Conservation (phyloP, 2,329 filamentous ascomycete species). For the Nemania sp. region DNA sequence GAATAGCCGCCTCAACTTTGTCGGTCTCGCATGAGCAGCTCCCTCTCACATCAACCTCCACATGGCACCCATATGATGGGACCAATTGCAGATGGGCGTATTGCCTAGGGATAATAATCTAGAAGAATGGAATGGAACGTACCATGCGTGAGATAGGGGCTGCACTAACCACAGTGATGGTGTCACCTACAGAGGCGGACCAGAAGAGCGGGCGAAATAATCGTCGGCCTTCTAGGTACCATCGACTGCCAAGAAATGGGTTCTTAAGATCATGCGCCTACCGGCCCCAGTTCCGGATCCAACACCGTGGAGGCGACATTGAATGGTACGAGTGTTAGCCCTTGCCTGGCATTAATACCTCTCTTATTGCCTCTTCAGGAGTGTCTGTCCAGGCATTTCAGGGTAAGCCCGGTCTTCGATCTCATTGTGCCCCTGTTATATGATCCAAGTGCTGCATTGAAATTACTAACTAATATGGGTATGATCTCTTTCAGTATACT, state of each 20-base stretch:
- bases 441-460: too few species aligned
- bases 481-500: too few species aligned
- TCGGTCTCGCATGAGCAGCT: slow-evolving; percentile 6
- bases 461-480: too few species aligned
- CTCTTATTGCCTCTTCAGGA: background rate
- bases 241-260: background rate
- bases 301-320: background rate
- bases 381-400: background rate
- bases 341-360: background rate
- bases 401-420: background rate
- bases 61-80: too few species aligned
- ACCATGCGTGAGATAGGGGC: background rate
- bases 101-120: background rate
- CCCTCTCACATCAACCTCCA: too few species aligned
- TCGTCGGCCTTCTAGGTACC: background rate
- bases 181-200: background rate
- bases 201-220: too few species aligned
- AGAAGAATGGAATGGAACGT: background rate
- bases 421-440: too few species aligned
- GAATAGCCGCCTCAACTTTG: background rate
- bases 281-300: too few species aligned
- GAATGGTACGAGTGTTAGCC: background rate
- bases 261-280: background rate
- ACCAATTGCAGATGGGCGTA: background rate
- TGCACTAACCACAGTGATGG: background rate